Evolutionary conservation across 1,284 basidiomycete species (phyloP).

Genomic region (Omphalotus olearius): DNA sequence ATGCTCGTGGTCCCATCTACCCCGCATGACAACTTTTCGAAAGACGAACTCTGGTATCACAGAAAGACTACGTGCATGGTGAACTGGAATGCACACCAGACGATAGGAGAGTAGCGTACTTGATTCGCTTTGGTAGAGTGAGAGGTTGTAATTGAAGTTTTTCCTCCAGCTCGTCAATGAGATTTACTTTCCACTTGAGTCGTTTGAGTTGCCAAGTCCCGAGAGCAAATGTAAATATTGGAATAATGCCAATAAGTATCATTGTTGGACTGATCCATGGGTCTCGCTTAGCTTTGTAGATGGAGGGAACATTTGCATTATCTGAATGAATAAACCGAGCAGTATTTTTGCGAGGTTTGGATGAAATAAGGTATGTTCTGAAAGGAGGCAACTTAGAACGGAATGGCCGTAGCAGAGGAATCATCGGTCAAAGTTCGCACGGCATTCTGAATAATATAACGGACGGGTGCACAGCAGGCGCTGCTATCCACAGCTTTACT

Average conservation of each 20-base stretch:
- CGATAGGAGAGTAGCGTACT: constrained; percentile 34
- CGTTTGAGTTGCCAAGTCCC: constrained; percentile 93
- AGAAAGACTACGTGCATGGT: constrained; percentile 40
- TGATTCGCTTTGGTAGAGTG: constrained; percentile 78
- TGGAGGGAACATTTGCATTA: constrained; percentile 30
- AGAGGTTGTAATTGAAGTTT: constrained; percentile 85
- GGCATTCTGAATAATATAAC: background rate
- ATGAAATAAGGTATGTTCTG: background rate
- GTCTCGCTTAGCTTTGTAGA: constrained; percentile 54
- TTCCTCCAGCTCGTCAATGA: constrained; percentile 93
- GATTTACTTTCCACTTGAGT: constrained; percentile 90
- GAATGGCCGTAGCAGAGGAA: constrained; percentile 10
- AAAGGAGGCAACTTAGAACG: background rate
- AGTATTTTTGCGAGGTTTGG: constrained; percentile 3
- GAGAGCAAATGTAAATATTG: constrained; percentile 87
- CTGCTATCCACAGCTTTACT: background rate
- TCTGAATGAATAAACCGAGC: constrained; percentile 2
- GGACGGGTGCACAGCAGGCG: background rate
- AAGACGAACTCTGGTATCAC: constrained; percentile 85
- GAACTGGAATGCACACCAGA: too few species aligned
- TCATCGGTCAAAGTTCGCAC: constrained; percentile 8
- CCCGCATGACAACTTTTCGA: constrained; percentile 78
- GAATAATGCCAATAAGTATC: constrained; percentile 80
- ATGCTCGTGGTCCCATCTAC: constrained; percentile 73
- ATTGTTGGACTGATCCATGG: constrained; percentile 70